Base-by-base conservation (phyloP, 2,329 filamentous ascomycete genomes). In the Colletotrichum sojae region DNA sequence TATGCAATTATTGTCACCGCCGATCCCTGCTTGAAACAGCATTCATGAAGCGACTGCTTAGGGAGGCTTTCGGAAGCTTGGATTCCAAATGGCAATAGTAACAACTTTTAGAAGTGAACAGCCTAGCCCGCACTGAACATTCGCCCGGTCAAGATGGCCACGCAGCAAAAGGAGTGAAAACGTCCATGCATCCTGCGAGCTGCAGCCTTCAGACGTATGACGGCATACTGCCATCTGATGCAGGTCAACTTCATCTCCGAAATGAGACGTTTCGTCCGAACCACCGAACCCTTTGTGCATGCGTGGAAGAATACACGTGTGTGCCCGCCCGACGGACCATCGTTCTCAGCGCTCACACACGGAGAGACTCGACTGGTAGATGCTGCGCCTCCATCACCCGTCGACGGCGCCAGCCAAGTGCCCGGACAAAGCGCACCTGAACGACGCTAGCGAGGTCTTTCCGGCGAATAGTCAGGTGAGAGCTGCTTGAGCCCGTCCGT, bases 341-440 rank as follows among this genome's bases (percentile, higher is more conserved):
- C n/a, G 16, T 31, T 36, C 22, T 52, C 49, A 22, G 31, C 16
- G 13, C n/a, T 58, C n/a, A 25, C 27, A 13, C 36, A 46, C 15
- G 58, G 22, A 48, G 51, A 59, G 31, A 16, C 43, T 49, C 49
- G 55, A 36, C 31, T 36, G 31, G 55, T 20, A 54, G n/a, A n/a
- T 43, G 40, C 31, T 62, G 54, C 66, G 66, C 61, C 65, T 18
- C 54, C 48, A 45, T 45, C 61, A 63, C 22, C 61, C 61, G 61
- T 65, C 48, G 27, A 65, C 36, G 54, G 66, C 55, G 61, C 48
- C 27, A 39, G 20, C 22, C 61, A 43, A 58, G 45, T 27, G 55
- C 43, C 40, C 61, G 60, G 40, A 39, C 51, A 25, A 61, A 52
- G 39, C 63, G 13, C 56, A 67, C 63, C 67, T 69, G 63, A 68